These are phyloP conservation scores for Chrysosporium queenslandicum DNA, from an alignment of 2,329 filamentous ascomycete genomes.

Conservation along the genomic window DNA sequence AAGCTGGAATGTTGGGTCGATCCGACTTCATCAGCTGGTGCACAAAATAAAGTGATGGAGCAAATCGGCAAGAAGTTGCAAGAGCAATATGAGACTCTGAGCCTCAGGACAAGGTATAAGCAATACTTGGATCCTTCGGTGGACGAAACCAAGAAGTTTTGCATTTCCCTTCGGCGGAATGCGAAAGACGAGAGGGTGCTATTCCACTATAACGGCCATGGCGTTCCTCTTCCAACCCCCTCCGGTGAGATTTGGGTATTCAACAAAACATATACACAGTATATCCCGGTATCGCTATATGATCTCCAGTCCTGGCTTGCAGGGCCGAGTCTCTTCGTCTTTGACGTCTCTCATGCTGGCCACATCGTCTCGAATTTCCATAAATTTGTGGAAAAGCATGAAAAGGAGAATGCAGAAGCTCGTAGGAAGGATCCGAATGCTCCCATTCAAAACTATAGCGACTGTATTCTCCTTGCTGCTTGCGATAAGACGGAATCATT, in stretches of 20 bases:
- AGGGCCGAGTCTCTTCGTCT: constrained; percentile 91
- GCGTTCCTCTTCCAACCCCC: constrained; percentile 86
- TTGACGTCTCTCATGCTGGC: constrained; percentile 93
- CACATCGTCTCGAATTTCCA: constrained; percentile 95
- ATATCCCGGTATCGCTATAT: constrained; percentile 91
- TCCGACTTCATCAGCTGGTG: constrained; percentile 66
- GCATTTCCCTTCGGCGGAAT: constrained; percentile 76
- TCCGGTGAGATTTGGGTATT: constrained; percentile 99
- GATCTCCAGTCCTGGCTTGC: constrained; percentile 94
- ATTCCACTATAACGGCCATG: constrained; percentile 98
- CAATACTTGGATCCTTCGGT: constrained; percentile 93
- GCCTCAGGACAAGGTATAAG: constrained; percentile 92
- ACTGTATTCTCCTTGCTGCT: constrained; percentile 85
- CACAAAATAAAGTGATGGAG: constrained; percentile 71
- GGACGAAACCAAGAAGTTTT: constrained; percentile 95
- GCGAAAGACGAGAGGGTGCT: constrained; percentile 92
- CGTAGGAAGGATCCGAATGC: constrained; percentile 64
- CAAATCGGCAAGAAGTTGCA: constrained; percentile 95
- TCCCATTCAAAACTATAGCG: constrained; percentile 56
- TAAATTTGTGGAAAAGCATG: constrained; percentile 87
- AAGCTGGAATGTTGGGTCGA: constrained; percentile 97
- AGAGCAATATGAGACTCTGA: constrained; percentile 89
- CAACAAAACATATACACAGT: constrained; percentile 97
- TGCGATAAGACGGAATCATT: constrained; percentile 85
- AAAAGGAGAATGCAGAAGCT: constrained; percentile 72